Conservation (phyloP, 345 rosid genomes). For the Combretum micranthum region DNA sequence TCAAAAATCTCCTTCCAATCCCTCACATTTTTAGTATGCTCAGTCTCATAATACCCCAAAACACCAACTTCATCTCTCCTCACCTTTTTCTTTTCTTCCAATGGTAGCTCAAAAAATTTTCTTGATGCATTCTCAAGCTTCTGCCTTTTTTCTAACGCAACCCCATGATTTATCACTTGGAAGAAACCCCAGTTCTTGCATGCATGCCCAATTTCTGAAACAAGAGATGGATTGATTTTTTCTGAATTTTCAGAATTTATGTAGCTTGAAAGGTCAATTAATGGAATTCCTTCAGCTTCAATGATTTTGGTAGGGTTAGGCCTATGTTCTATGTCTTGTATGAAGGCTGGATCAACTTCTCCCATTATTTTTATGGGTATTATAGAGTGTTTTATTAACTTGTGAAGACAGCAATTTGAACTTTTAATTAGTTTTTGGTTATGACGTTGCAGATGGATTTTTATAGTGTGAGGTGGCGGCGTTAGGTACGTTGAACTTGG, state of each 20-base stretch:
- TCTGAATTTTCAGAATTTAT: too few species aligned
- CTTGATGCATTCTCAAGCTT: constrained; percentile 11
- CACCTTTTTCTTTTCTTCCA: constrained; percentile 32
- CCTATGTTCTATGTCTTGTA: constrained; percentile 28
- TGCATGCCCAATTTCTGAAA: constrained; percentile 23
- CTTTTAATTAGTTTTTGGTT: too few species aligned
- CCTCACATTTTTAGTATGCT: constrained; percentile 46
- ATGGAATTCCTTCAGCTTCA: constrained; percentile 20
- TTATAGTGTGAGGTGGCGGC: too few species aligned
- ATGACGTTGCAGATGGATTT: too few species aligned
- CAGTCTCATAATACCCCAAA: constrained; percentile 30
- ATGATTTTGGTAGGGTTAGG: constrained; percentile 11
- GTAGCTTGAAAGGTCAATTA: constrained; percentile 22
- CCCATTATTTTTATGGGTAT: too few species aligned
- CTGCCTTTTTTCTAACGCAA: constrained; percentile 13
- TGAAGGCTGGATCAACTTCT: constrained; percentile 18
- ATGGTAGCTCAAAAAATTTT: constrained; percentile 17
- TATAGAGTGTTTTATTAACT: too few species aligned
- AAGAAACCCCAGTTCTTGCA: constrained; percentile 38
- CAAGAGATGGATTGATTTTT: constrained; percentile 9
- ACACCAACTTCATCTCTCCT: constrained; percentile 18
- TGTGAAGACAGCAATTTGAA: too few species aligned
- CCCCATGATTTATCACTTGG: constrained; percentile 42
- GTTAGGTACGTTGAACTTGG: too few species aligned
- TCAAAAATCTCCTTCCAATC: constrained; percentile 54